A percentile compares a stretch with the other conserved stretches of the same genome.
phyloP scores from a whole-genome alignment of 2,329 filamentous ascomycete genomes.

The Alternaria angustiovoidea region DNA sequence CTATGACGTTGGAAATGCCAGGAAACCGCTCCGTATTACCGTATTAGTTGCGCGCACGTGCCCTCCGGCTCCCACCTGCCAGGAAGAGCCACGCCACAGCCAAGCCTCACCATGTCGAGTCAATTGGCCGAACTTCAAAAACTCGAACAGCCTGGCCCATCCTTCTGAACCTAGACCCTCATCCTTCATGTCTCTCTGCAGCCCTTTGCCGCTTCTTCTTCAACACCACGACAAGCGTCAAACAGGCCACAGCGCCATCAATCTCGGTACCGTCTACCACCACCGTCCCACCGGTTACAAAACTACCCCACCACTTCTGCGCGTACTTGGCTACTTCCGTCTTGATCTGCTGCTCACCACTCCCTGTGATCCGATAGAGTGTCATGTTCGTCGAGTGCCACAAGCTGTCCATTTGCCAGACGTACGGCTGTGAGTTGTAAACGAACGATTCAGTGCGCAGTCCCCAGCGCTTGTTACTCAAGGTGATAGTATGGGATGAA shows the following conservation, averaged over 20 bases:
- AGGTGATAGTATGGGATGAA: conserved; percentile 21
- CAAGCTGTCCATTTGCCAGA: conserved; percentile 32
- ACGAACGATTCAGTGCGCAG: conserved; percentile 30
- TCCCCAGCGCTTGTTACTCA: conserved; percentile 27
- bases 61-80: conserved; percentile 2
- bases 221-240: conserved; percentile 33
- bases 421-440: conserved; percentile 23
- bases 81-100: conserved; percentile 4
- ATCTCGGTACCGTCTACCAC: conserved; percentile 29
- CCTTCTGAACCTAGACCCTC: neutral
- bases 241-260: conserved; percentile 27
- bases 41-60: neutral
- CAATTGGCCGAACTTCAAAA: neutral
- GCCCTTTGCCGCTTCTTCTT: conserved; percentile 42
- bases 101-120: neutral
- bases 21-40: conserved; percentile 5
- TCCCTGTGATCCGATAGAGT: conserved; percentile 29
- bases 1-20: conserved; percentile 19
- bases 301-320: conserved; percentile 35
- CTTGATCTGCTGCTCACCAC: conserved; percentile 21
- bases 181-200: neutral
- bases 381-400: conserved; percentile 34
- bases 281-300: conserved; percentile 30
- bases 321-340: conserved; percentile 34
- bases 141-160: neutral